Evolutionary conservation across 2,329 filamentous ascomycete species (phyloP), one percentile per base, ranked within the genome.

Genomic region (Fusarium sp.): DNA sequence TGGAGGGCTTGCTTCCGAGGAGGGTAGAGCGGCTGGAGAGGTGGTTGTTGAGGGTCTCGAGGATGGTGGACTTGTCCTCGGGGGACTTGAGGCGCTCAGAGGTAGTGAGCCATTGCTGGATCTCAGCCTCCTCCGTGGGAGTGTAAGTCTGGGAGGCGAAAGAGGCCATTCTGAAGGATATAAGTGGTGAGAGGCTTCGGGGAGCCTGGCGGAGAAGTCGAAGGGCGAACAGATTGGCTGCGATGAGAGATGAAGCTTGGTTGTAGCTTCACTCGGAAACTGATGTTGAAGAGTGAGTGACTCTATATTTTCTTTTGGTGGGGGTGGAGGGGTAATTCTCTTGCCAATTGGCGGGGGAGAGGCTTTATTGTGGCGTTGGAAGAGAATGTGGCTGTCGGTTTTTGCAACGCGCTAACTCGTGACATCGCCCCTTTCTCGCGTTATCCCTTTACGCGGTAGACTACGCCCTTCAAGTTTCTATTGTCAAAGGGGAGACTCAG

Each of bases 1-100:
- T 89, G 75, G 93, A 97, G 57, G 95, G 94, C 86, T 98, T 98
- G 80, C 88, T 88, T 76, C 95, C 95, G 68, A 98, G 90, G 41
- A 98, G 85, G 42, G 95, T 98, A 66, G 95, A 97, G 75, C 94
- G 93, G 73, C 92, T 93, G 63, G 93, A 91, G 69, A 98, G 91
- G 84, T 97, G 94, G 63, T 89, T 87, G 86, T 98, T 97, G 76
- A 98, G 89, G 60, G 91, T 89, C 64, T 91, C 89, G 70, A 98
- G 88, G 67, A 94, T 91, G 70, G 90, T 87, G 33, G 88, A 85
- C 69, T 92, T 88, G 76, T 90, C 86, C 64, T 88, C 85, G 35
- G 87, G 79, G 64, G 81, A 75, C 73, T 79, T 79, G 78, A 97
- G 88, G 73, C 92, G 90, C 67, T 91, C 88, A 44, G 93, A 90